Conservation (phyloP, 371 early-diverging fungal genomes). For the Mortierella sp. region DNA sequence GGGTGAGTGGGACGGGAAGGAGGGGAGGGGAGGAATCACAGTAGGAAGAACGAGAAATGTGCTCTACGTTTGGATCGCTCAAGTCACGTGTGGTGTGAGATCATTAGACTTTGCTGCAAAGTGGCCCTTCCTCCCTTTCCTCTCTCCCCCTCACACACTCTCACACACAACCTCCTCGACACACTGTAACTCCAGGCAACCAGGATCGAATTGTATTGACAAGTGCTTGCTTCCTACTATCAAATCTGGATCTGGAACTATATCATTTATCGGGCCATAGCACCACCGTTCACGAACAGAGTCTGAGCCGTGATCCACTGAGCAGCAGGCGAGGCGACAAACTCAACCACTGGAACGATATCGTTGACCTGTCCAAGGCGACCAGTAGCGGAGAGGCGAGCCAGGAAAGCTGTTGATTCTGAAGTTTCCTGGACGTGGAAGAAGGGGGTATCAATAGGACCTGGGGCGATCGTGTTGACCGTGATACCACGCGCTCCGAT, state of each 20-base stretch:
- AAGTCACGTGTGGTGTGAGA: no score
- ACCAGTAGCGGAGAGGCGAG: slow-evolving; percentile 19
- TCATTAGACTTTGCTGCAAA: no score
- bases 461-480: slow-evolving; percentile 57
- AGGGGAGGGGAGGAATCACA: background rate
- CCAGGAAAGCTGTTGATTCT: slow-evolving; percentile 30
- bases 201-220: no score
- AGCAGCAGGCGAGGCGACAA: slow-evolving; percentile 44
- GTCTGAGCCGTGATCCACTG: slow-evolving; percentile 56
- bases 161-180: no score
- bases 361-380: slow-evolving; percentile 46
- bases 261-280: slow-evolving; percentile 8
- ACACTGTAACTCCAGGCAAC: no score
- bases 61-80: no score
- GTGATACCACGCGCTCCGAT: slow-evolving; percentile 53
- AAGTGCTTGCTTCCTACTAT: no score
- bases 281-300: slow-evolving; percentile 52
- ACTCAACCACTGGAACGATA: slow-evolving; percentile 53
- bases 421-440: slow-evolving; percentile 52
- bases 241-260: no score
- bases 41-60: no score
- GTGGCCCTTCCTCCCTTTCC: no score
- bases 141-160: no score
- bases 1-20: background rate
- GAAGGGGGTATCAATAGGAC: slow-evolving; percentile 55